A percentile compares a stretch with the other conserved stretches of the same genome.
Evolutionary conservation across 2,329 filamentous ascomycete genomes (phyloP).

Genomic region (Colletotrichum sp.): DNA sequence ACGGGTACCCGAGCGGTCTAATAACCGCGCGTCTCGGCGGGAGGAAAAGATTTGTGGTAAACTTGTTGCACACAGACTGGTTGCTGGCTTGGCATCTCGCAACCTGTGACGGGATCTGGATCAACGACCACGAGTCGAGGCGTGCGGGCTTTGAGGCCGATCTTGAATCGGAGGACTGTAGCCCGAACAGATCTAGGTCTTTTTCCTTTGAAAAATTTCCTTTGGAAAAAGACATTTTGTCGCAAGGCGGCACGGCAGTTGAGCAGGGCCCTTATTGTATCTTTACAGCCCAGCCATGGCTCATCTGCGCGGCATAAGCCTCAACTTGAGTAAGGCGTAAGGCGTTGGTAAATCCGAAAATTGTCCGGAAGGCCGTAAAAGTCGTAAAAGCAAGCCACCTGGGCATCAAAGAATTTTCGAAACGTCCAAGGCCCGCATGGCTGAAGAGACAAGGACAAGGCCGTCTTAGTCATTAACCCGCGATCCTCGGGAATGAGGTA

Average conservation of each 20-base stretch:
- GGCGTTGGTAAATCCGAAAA: background rate
- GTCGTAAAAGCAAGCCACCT: background rate
- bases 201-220: background rate
- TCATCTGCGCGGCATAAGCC: background rate
- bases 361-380: background rate
- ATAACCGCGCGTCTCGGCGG: background rate
- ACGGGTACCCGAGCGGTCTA: background rate
- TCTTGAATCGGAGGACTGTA: background rate
- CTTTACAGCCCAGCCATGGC: background rate
- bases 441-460: background rate
- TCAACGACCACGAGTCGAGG: background rate
- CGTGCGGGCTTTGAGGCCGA: background rate
- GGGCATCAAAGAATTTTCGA: background rate
- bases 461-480: background rate
- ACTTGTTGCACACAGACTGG: background rate
- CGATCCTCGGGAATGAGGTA: background rate
- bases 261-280: background rate
- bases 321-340: background rate
- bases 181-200: background rate
- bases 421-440: background rate
- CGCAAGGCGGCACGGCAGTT: background rate
- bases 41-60: background rate
- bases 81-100: background rate
- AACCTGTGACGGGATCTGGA: background rate
- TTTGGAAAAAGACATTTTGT: background rate